Percentiles rank a stretch among this genome's conserved stretches.
Evolutionary conservation across 495 filamentous ascomycete genomes (phyloP).

Genomic region (Aspergillus homomorphus): DNA sequence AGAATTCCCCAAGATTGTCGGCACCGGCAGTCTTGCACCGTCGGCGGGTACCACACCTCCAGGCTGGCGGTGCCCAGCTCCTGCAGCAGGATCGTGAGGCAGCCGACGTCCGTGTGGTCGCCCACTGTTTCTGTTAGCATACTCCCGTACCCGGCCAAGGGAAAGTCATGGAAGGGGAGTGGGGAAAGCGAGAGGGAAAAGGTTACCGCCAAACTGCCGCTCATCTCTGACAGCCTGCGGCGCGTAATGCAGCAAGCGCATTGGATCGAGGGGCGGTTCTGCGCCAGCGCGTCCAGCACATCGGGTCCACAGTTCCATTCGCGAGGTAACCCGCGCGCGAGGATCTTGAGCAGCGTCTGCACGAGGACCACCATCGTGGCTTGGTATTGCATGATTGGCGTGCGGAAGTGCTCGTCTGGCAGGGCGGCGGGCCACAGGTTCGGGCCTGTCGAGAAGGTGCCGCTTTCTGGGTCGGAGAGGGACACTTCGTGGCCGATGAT

Average conservation of each 20-base stretch:
- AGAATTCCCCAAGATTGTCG: slow-evolving; percentile 42
- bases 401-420: slow-evolving; percentile 34
- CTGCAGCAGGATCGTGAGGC: slow-evolving; percentile 35
- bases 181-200: no score
- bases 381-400: slow-evolving; percentile 37
- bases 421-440: slow-evolving; percentile 41
- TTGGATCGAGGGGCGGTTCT: slow-evolving; percentile 24
- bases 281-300: slow-evolving; percentile 1
- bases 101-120: slow-evolving; percentile 38
- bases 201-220: slow-evolving; percentile 12
- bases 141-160: no score
- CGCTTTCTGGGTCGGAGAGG: slow-evolving; percentile 20
- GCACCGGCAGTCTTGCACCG: slow-evolving; percentile 42
- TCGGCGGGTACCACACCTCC: slow-evolving; percentile 18
- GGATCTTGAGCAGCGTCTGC: slow-evolving; percentile 8
- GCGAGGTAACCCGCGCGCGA: slow-evolving; percentile 4
- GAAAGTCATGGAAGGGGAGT: no score
- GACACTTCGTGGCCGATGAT: slow-evolving; percentile 35
- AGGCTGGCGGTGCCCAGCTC: slow-evolving; percentile 20
- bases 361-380: slow-evolving; percentile 16
- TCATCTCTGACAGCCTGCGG: slow-evolving; percentile 21
- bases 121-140: slow-evolving; percentile 14
- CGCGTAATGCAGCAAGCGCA: slow-evolving; percentile 33
- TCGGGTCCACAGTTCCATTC: slow-evolving; percentile 12
- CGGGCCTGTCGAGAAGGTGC: slow-evolving; percentile 27